These are phyloP conservation scores for Blepharisma japonicum DNA, from an alignment of 73 alveolate genomes.

Conservation along the genomic window DNA sequence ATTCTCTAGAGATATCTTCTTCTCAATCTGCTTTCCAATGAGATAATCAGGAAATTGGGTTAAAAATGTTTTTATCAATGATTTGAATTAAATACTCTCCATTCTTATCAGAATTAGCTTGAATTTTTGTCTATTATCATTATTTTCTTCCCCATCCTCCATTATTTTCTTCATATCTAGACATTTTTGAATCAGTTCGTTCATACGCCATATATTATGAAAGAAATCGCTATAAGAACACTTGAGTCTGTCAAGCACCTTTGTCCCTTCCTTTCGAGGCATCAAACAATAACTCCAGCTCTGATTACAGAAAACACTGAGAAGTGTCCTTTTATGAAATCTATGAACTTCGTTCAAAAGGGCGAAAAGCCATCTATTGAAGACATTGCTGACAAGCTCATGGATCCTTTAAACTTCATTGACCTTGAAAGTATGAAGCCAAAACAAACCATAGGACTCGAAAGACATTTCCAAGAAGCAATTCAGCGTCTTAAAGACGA, in stretches of 20 bases:
- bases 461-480: constrained; percentile 36
- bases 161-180: no score
- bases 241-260: constrained; percentile 23
- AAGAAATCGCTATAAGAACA: neutral
- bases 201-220: neutral
- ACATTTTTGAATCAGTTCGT: no score
- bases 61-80: no score
- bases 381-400: constrained; percentile 16
- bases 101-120: no score
- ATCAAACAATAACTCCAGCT: neutral
- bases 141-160: no score
- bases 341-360: constrained; percentile 15
- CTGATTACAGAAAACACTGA: neutral
- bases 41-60: no score
- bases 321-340: constrained; percentile 28
- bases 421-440: constrained; percentile 28
- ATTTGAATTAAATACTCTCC: no score
- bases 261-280: constrained; percentile 25
- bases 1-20: no score
- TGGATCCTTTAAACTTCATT: constrained; percentile 7
- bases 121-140: no score
- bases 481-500: constrained; percentile 55
- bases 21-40: no score
- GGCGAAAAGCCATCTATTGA: constrained; percentile 7
- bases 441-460: constrained; percentile 19